Percentiles rank a stretch among this genome's conserved stretches.
These are phyloP conservation scores for Manihot esculenta DNA, from an alignment of 441 rosid genomes.

Conservation along the genomic window DNA sequence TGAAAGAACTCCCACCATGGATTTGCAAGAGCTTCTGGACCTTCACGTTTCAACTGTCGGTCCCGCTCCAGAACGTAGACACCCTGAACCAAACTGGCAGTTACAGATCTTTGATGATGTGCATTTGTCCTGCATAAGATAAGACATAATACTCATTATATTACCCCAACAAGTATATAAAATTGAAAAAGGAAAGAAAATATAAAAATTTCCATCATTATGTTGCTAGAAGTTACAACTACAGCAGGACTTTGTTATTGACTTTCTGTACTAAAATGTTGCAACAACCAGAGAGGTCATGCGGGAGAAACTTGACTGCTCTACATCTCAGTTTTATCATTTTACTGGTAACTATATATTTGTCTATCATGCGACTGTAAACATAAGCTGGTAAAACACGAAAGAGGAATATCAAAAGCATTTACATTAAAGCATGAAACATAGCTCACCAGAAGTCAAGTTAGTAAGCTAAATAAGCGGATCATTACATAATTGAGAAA, in stretches of 20 bases:
- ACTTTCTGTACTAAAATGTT: background rate
- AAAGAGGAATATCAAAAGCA: background rate
- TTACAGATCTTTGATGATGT: constrained; percentile 66
- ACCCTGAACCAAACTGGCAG: constrained; percentile 84
- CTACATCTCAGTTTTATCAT: no score
- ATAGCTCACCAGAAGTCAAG: background rate
- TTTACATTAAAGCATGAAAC: constrained; percentile 1
- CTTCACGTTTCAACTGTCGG: constrained; percentile 75
- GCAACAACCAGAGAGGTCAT: background rate
- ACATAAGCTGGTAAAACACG: background rate
- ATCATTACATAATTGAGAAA: no score
- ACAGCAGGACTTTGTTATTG: background rate
- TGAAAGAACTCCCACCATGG: constrained; percentile 90
- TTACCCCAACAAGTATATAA: background rate
- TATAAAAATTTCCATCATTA: background rate
- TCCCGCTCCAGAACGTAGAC: constrained; percentile 82
- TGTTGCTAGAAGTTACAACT: background rate
- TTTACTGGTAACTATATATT: no score
- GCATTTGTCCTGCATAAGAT: constrained; percentile 55
- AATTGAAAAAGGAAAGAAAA: background rate
- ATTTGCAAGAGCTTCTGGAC: constrained; percentile 62
- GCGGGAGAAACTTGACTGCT: background rate
- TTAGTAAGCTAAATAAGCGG: no score
- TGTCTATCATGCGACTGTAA: background rate
- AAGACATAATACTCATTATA: background rate